Base-by-base conservation (phyloP, 2,329 filamentous ascomycete genomes). In the Clonostachys rhizophaga region DNA sequence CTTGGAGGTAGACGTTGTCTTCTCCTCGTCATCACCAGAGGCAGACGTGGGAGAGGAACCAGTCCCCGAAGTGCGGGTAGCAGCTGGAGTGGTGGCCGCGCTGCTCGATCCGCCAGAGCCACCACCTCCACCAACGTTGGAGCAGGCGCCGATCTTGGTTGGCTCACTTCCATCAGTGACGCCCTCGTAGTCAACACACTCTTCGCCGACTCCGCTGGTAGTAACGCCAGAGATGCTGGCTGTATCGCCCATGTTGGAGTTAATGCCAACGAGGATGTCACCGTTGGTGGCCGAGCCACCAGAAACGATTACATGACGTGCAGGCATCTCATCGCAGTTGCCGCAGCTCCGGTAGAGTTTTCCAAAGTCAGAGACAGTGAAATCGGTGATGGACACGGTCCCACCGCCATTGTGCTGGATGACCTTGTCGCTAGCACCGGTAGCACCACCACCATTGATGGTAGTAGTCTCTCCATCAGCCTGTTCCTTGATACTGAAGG, bases 341-440 rank as follows among this genome's bases (percentile, higher is more conserved):
- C 71, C 71, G 54, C 71, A 76, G 8, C 70, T 71, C 60, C 64
- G 18, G 55, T 70, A 72, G 30, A 75, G 56, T 56, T 76, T 76
- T 47, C 72, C 71, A 50, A 73, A 74, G 58, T 72, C 64, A 17
- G 67, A 58, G 46, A 62, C 68, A 52, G 67, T 70, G 59, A 69
- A 67, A 49, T 67, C 60, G 49, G 61, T 56, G 40, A 64, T 58
- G 41, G 63, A 58, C 34, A 73, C 63, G 18, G 64, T 72, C 4
- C 69, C 70, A 42, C 66, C 61, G 30, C 71, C 71, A 50, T 75
- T 73, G 50, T 44, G 17, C 37, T 42, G 20, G n/a, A n/a, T 16
- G 37, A 13, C n/a, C 39, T 34, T 24, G 34, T 43, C 14, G 8
- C n/a, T 17, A 10, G 16, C 41, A 17, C 20, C 41, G 45, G 67